Base-by-base conservation (phyloP, 108 stramenopile species). In the Stephanodiscus minutulus region DNA sequence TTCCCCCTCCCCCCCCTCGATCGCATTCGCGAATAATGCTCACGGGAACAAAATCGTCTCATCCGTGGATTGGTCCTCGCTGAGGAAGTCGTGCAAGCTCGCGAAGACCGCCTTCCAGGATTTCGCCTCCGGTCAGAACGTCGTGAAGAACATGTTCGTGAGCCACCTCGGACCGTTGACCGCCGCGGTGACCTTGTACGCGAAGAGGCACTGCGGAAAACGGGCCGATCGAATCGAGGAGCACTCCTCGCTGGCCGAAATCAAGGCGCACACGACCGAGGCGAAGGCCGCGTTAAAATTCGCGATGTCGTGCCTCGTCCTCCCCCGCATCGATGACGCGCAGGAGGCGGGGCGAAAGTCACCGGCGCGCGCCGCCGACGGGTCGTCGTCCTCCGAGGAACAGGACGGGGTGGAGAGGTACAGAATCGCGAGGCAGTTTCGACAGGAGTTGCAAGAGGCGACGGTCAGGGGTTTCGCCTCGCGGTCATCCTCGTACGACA, bases 61-160 rank as follows among this genome's bases (percentile, higher is more conserved):
- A 1, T 71, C 77, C 0, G 61, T 79, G 35, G 77, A 79, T 68
- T 79, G 77, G 77, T 65, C 60, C 28, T 79, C 77, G 0, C 53
- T 79, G 1, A 60, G 35, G 9, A 79, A 72, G 54, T 79, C 77
- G 22, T 79, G 77, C 61, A 79, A 67, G 53, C 57, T 57, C 21
- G 77, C 77, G 39, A 79, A 79, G 41, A 66, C 63, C 61, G 48
- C 70, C 1, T 71, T 78, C 39, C 70, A 60, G 18, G 70, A 78
- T 54, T 36, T 46, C 18, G 69, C 57, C 43, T 78, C 77, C 27
- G 70, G 70, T 15, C 64, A 64, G 24, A 24, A 61, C 24, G 77
- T 71, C 48, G 64, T 78, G 31, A 71, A 50, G 59, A 78, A 78
- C 58, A 78, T 78, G 77, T 78, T 78, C 55, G 50, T 71, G 70